phyloP scores from a whole-genome alignment of 192 early-diverging fungal genomes.

The Diversispora eburnea region DNA sequence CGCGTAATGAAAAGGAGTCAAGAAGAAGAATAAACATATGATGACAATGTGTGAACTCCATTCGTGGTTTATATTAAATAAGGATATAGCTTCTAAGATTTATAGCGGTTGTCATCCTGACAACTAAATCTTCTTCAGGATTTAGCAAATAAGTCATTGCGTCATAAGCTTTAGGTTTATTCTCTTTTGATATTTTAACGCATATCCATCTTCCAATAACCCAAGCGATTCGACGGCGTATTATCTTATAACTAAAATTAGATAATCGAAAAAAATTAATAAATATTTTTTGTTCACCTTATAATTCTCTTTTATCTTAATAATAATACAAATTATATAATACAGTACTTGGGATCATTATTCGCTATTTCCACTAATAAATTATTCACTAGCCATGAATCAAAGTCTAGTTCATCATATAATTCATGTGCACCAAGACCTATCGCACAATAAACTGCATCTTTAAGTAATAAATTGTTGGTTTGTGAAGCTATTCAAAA shows the following conservation, averaged over 20 bases:
- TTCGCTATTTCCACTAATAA: conserved; percentile 56
- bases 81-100: conserved; percentile 59
- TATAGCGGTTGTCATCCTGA: conserved; percentile 72
- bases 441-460: conserved; percentile 74
- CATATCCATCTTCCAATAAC: conserved; percentile 82
- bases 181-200: conserved; percentile 65
- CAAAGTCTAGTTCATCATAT: conserved; percentile 79
- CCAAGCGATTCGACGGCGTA: conserved; percentile 72
- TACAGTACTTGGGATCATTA: conserved; percentile 42
- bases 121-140: conserved; percentile 73
- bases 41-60: too few relatives aligned
- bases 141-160: conserved; percentile 65
- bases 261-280: too few relatives aligned
- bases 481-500: conserved; percentile 40
- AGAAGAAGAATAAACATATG: neutral
- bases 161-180: conserved; percentile 65
- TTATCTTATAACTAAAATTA: conserved; percentile 41
- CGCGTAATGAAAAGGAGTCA: conserved; percentile 5
- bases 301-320: neutral
- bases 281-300: too few relatives aligned
- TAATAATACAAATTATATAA: neutral
- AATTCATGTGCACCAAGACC: conserved; percentile 79
- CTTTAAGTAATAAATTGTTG: conserved; percentile 60
- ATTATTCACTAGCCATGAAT: conserved; percentile 64
- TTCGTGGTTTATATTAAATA: neutral